Evolutionary conservation across 306 rosid genomes (phyloP).

Genomic region (Dicorynia guianensis): DNA sequence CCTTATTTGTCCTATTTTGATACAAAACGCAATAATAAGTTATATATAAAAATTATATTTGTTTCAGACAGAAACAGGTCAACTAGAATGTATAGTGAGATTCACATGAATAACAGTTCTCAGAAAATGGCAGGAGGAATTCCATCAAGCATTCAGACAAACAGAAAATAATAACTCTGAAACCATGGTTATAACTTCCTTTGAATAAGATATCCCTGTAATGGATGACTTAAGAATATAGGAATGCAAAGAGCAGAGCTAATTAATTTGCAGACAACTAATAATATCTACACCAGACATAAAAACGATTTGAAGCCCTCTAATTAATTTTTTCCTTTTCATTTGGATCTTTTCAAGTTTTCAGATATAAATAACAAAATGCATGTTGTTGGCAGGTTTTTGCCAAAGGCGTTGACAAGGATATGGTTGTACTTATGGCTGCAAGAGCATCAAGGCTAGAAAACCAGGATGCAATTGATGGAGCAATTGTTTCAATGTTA

Average conservation of each 20-base stretch:
- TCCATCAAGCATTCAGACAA: background rate
- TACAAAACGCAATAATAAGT: slow-evolving; percentile 1
- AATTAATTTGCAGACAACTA: background rate
- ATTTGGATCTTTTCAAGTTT: background rate
- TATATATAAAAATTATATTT: slow-evolving; percentile 8
- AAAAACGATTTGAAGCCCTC: background rate
- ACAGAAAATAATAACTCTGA: background rate
- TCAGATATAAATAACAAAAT: slow-evolving; percentile 25
- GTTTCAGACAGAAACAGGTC: background rate
- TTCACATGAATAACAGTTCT: background rate
- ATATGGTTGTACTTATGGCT: slow-evolving; percentile 77
- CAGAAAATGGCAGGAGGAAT: background rate
- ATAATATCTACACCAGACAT: background rate
- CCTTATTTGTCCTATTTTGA: slow-evolving; percentile 25
- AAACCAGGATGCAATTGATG: slow-evolving; percentile 81
- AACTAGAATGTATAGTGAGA: background rate
- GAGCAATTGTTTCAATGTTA: slow-evolving; percentile 77
- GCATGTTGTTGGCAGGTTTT: slow-evolving; percentile 52
- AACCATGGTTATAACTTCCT: background rate
- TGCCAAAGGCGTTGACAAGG: slow-evolving; percentile 63
- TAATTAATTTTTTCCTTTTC: background rate
- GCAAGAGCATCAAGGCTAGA: slow-evolving; percentile 84
- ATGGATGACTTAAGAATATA: background rate
- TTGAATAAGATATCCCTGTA: background rate
- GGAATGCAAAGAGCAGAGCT: background rate